Conservation (phyloP, 352 stramenopile species). For the Globisporangium apiculatum region DNA sequence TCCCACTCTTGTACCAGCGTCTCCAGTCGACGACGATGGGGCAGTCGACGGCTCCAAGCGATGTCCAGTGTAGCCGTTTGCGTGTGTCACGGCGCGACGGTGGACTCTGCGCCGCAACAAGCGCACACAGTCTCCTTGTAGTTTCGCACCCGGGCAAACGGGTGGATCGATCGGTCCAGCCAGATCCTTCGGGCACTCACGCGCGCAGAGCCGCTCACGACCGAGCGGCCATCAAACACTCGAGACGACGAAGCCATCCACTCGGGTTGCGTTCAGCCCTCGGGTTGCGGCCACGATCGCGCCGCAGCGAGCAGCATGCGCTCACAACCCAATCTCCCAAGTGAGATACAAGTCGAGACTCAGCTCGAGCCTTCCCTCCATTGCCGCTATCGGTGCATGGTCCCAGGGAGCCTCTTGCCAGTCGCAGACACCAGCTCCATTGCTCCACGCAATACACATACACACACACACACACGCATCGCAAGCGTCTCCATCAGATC, state of each 20-base stretch:
- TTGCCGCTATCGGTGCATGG: not conserved
- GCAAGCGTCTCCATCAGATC: not conserved
- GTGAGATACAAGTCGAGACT: conserved; percentile 17
- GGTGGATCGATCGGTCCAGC: not conserved
- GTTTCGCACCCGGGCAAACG: not conserved
- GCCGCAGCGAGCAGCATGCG: not conserved
- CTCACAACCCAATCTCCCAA: conserved; percentile 18
- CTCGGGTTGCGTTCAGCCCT: too few relatives aligned
- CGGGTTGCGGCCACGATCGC: too few relatives aligned
- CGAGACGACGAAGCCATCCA: conserved; percentile 5
- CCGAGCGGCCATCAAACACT: not conserved
- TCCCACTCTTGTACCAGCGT: too few relatives aligned
- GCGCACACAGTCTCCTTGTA: not conserved
- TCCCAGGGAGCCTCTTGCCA: not conserved
- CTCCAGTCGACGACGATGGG: too few relatives aligned
- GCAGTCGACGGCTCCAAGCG: too few relatives aligned
- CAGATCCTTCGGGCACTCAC: not conserved
- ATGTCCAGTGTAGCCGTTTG: not conserved
- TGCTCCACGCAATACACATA: not conserved
- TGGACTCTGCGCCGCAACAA: not conserved
- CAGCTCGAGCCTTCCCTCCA: conserved; percentile 1
- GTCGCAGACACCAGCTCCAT: conserved; percentile 8
- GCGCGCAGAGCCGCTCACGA: not conserved
- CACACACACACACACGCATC: not conserved
- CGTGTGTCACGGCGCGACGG: not conserved